Percentiles rank a stretch among this genome's conserved stretches.
phyloP scores from a whole-genome alignment of 441 rosid genomes.

The Gossypium armourianum region DNA sequence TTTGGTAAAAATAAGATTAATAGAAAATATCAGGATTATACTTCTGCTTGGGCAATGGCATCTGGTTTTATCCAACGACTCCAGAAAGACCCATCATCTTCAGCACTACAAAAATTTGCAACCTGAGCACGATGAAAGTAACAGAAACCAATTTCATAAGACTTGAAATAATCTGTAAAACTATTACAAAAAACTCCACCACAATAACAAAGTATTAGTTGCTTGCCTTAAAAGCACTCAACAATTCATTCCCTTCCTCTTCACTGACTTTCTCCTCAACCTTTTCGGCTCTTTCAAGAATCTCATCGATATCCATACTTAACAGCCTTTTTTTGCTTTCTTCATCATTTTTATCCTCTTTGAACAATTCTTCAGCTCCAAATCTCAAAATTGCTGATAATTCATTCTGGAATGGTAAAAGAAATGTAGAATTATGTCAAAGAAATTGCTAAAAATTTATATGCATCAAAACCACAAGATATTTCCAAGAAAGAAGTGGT shows the following conservation, averaged over 20 bases:
- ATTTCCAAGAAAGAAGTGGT: not conserved
- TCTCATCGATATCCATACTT: constrained; percentile 94
- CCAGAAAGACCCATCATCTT: constrained; percentile 97
- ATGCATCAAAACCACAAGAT: not conserved
- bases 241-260: constrained; percentile 63
- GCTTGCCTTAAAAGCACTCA: constrained; percentile 94
- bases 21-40: constrained; percentile 25
- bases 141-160: constrained; percentile 12
- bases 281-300: constrained; percentile 95
- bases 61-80: constrained; percentile 99
- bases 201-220: not conserved
- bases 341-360: constrained; percentile 90
- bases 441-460: not conserved
- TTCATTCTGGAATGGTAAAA: constrained; percentile 61
- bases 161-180: not conserved
- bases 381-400: constrained; percentile 94
- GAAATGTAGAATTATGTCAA: not conserved
- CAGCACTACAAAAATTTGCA: constrained; percentile 75
- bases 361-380: constrained; percentile 97
- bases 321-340: constrained; percentile 84
- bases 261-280: constrained; percentile 73
- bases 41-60: constrained; percentile 75
- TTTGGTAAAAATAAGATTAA: constrained; percentile 13
- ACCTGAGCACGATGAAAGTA: constrained; percentile 41
- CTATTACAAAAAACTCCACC: not conserved